A percentile compares a stretch with the other conserved stretches of the same genome.
Conservation (phyloP, 2,329 filamentous ascomycete genomes). For the Calonectria pseudoturangicola region DNA sequence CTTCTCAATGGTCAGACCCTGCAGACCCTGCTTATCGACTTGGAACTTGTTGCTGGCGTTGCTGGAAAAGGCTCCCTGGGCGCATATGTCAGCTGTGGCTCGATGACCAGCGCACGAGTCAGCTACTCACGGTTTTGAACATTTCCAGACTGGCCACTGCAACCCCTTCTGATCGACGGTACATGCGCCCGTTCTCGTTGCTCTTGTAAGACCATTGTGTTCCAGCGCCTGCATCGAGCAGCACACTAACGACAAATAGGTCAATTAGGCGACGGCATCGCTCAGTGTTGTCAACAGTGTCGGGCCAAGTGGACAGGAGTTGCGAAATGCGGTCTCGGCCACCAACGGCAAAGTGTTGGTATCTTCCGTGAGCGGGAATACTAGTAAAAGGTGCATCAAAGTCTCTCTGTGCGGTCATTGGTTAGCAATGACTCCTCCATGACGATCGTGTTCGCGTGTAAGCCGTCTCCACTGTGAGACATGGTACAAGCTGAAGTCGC, state of each 20-base stretch:
- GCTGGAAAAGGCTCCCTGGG: slow-evolving; percentile 87
- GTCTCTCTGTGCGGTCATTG: slow-evolving; percentile 64
- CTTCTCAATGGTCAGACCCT: slow-evolving; percentile 81
- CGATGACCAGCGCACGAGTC: slow-evolving; percentile 15
- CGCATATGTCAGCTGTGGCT: slow-evolving; percentile 44
- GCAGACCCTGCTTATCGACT: slow-evolving; percentile 89
- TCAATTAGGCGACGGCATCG: slow-evolving; percentile 85
- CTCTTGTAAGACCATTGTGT: slow-evolving; percentile 95
- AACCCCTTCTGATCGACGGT: slow-evolving; percentile 90
- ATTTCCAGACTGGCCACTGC: slow-evolving; percentile 87
- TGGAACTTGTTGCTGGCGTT: slow-evolving; percentile 87
- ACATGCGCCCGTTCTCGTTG: slow-evolving; percentile 88
- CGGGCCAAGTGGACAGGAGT: slow-evolving; percentile 81
- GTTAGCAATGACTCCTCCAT: slow-evolving; percentile 34
- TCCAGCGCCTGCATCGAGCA: slow-evolving; percentile 92
- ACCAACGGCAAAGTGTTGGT: slow-evolving; percentile 90
- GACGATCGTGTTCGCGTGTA: background rate
- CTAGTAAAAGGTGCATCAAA: slow-evolving; percentile 72
- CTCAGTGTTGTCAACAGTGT: slow-evolving; percentile 81
- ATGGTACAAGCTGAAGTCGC: slow-evolving; percentile 6
- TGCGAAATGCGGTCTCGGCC: slow-evolving; percentile 83
- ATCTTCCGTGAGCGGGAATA: slow-evolving; percentile 91
- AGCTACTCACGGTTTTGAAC: slow-evolving; percentile 82
- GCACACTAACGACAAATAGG: slow-evolving; percentile 85
- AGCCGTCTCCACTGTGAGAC: background rate